These are phyloP conservation scores for Pseudopithomyces maydicus DNA, from an alignment of 2,329 filamentous ascomycete species.

Conservation along the genomic window DNA sequence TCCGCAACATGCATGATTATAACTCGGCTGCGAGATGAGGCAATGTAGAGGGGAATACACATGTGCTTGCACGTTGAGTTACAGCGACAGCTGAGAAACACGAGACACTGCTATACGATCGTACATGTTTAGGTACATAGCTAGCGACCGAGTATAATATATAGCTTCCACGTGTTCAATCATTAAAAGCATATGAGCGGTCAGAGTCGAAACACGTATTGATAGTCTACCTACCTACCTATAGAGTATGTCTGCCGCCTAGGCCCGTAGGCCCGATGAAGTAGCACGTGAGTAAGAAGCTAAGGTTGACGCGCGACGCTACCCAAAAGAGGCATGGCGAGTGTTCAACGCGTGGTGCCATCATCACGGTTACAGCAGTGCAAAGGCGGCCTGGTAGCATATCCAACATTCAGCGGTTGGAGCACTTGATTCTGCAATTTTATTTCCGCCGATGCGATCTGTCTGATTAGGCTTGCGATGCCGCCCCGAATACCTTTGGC, in stretches of 20 bases:
- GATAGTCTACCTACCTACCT: no score
- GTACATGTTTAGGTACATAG: no score
- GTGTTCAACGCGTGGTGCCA: neutral
- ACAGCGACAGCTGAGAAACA: no score
- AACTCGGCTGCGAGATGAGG: neutral
- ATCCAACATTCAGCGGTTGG: neutral
- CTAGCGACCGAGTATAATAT: no score
- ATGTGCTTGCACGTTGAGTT: no score
- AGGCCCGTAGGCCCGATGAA: no score
- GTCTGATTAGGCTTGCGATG: conserved; percentile 32
- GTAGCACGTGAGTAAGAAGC: no score
- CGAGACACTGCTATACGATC: neutral
- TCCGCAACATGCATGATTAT: neutral
- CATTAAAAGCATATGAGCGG: no score
- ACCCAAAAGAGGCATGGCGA: neutral
- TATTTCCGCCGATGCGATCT: conserved; percentile 24
- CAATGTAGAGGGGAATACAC: neutral
- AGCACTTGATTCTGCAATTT: conserved; percentile 1
- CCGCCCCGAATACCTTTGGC: conserved; percentile 34
- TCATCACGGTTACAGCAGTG: neutral
- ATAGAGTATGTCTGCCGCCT: no score
- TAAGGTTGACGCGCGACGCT: neutral
- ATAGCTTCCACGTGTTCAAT: no score
- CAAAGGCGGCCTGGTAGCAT: neutral
- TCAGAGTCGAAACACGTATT: no score